Evolutionary conservation across 2,329 filamentous ascomycete species (phyloP), one percentile per base, ranked within the genome.

Genomic region (Xylaria sp.): DNA sequence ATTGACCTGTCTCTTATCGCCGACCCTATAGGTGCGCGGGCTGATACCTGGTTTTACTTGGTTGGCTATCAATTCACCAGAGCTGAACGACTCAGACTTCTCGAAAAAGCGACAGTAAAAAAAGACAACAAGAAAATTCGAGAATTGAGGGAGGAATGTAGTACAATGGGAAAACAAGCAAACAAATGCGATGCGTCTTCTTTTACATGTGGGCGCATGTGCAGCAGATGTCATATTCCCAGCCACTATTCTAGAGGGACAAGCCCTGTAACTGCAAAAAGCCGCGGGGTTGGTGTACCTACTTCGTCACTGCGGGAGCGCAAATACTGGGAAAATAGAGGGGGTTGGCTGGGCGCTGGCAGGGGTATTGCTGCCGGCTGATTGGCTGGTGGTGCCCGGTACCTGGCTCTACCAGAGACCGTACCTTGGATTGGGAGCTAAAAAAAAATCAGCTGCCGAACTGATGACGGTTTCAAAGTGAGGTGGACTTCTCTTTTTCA

Each of bases 251-350:
- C 51, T 62, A 32, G 62, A 59, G 59, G 68, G 71, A 69, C 65
- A 61, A 67, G 60, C 68, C 63, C 65, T 55, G n/a, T 36, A 51
- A 64, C 64, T 65, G 67, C 60, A 50, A 72, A 75, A 76, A 76
- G 72, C 66, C 74, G 75, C 75, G 75, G 75, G 75, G 75, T 72
- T 77, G 75, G 75, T 72, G 70, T 65, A 65, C 47, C 6, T 53
- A 53, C 54, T 57, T 17, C 7, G 64, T 61, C 63, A 65, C 59
- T 69, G 65, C 67, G 30, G 67, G 67, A 60, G 53, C 50, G 59
- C 61, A 63, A 70, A 51, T 58, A 55, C 27, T 24, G 55, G 30
- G 51, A 72, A 75, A 76, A 75, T 64, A 71, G 74, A 74, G 74
- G 75, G 72, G 75, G 72, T 70, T 75, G 74, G 74, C 71, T 54